Evolutionary conservation across 1,284 basidiomycete genomes (phyloP), one percentile per base, ranked within the genome.

Genomic region (Tilletia setariae): DNA sequence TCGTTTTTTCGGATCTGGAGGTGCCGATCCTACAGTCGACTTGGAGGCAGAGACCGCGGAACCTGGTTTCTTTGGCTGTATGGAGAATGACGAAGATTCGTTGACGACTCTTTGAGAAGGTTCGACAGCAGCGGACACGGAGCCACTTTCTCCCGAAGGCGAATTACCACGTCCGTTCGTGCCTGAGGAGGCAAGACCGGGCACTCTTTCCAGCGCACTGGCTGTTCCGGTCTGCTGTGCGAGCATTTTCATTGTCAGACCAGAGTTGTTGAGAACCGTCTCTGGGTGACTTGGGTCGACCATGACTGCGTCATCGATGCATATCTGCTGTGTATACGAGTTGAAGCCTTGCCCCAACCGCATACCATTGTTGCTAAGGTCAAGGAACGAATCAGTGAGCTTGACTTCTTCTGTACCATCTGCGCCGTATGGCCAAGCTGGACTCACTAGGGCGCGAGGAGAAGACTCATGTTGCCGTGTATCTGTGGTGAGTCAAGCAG

Each of bases 241-340:
- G 40, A 64, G 63, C 63, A 64, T 64, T 42, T 64, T 64, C 63
- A 64, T 64, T 19, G 63, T 64, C n/a, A 64, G 16, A 7, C 63
- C 63, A 11, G 40, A 13, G 25, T 64, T 64, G 63, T 64, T 64
- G 63, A 64, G 8, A 4, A 64, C 63, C 23, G 44, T 64, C 63
- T 64, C 63, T 2, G 30, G 32, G 16, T 42, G 63, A 11, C 23
- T 30, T 13, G 63, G 63, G 19, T 64, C 63, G 19, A 64, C 25
- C 2, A 64, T 8, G n/a, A 64, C 63, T 40, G 63, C 63, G 19
- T 64, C 63, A 42, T 64, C 63, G 35, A 64, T 64, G 40, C 63
- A 64, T 19, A 64, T 64, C 63, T 64, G 63, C 63, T 64, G 63
- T 2, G 63, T 64, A 42, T 64, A 64, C 40, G 63, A 64, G 28